Conservation (phyloP, 148 eudicot genomes). For the Vaccinium macrocarpon region DNA sequence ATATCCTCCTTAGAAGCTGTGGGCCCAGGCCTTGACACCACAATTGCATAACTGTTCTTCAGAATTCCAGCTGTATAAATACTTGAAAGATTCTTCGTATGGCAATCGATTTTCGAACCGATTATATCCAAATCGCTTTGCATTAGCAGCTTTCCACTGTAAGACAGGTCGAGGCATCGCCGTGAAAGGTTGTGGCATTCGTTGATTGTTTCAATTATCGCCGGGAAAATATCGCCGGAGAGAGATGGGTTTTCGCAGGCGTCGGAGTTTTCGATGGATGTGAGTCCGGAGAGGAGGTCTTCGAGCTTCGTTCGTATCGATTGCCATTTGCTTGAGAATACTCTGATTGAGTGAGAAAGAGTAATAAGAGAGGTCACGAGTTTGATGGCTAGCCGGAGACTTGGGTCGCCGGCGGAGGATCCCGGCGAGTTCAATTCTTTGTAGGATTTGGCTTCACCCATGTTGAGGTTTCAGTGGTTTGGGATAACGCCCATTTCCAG, state of each 20-base stretch:
- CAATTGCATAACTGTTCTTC: slow-evolving; percentile 48
- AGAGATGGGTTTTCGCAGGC: slow-evolving; percentile 25
- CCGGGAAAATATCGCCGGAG: slow-evolving; percentile 24
- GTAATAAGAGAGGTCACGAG: slow-evolving; percentile 40
- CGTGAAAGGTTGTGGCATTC: slow-evolving; percentile 39
- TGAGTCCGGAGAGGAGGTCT: slow-evolving; percentile 53
- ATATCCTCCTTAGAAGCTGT: slow-evolving; percentile 58
- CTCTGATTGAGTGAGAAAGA: slow-evolving; percentile 53
- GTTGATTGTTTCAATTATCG: slow-evolving; percentile 29
- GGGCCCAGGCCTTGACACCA: slow-evolving; percentile 50
- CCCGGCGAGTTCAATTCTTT: slow-evolving; percentile 10
- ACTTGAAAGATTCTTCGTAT: slow-evolving; percentile 28
- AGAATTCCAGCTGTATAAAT: slow-evolving; percentile 47
- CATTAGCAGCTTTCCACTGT: slow-evolving; percentile 74
- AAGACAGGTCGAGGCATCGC: slow-evolving; percentile 47
- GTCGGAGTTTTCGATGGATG: slow-evolving; percentile 34
- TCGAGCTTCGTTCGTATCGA: slow-evolving; percentile 58
- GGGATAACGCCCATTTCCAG: slow-evolving; percentile 20
- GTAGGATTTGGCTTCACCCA: slow-evolving; percentile 31
- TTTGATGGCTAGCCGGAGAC: slow-evolving; percentile 35
- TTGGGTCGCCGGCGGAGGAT: slow-evolving; percentile 22
- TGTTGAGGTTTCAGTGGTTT: slow-evolving; percentile 15
- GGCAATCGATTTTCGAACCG: slow-evolving; percentile 41
- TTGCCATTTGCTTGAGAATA: slow-evolving; percentile 67
- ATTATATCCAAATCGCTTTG: slow-evolving; percentile 74